phyloP scores from a whole-genome alignment of 495 filamentous ascomycete species.

The Sporormia fimetaria region DNA sequence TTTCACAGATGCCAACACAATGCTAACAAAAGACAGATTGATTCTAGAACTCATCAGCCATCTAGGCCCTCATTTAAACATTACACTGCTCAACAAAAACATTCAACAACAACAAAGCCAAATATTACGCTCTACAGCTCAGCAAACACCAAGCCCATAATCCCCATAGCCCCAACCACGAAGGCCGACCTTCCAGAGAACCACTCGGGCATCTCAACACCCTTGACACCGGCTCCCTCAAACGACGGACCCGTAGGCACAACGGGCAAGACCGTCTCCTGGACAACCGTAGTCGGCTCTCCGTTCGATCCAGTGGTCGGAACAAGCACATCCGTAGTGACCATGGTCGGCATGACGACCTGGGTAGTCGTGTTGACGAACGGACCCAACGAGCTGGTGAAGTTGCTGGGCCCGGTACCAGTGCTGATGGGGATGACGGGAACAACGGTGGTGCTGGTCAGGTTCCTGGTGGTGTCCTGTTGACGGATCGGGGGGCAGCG shows the following conservation, averaged over 20 bases:
- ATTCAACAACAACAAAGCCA: background rate
- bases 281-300: conserved; percentile 4
- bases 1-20: too few species aligned
- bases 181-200: background rate
- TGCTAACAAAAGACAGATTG: too few species aligned
- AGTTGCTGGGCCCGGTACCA: background rate
- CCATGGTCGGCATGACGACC: background rate
- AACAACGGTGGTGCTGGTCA: background rate
- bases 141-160: conserved; percentile 19
- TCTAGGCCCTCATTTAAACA: background rate
- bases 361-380: too few species aligned
- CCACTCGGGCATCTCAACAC: conserved; percentile 5
- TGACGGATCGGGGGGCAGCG: too few species aligned
- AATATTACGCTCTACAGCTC: conserved; percentile 8
- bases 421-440: conserved; percentile 6
- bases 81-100: background rate
- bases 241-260: conserved; percentile 3
- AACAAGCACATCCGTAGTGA: conserved; percentile 4
- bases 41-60: too few species aligned
- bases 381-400: too few species aligned
- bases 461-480: background rate
- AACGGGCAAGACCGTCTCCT: conserved; percentile 1
- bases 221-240: conserved; percentile 8
- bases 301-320: conserved; percentile 12
- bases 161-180: conserved; percentile 8